Base-by-base conservation (phyloP, 1,139 yeast genomes). In the Yamadazyma dushanensis region DNA sequence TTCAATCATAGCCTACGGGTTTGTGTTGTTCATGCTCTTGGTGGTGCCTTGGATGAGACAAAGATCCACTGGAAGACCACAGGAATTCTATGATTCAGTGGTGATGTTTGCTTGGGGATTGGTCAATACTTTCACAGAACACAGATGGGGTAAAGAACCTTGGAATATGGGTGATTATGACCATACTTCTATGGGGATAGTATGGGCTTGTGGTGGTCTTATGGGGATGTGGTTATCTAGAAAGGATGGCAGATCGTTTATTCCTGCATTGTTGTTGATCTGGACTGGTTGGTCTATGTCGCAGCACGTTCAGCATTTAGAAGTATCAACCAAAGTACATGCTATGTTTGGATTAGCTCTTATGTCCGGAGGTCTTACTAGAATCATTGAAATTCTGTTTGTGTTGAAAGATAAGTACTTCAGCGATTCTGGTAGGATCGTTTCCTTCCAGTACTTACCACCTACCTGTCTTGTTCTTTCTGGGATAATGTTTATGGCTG, bases 261-360 rank as follows among this genome's bases (percentile, higher is more conserved):
- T 90, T 24, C 97, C 97, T 3, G 82, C 95, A 1, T 50, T 88
- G 27, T 76, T 92, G 33, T 74, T 90, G 47, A 77, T 89, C 8
- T 83, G 83, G 54, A 90, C 97, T 0, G 97, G 97, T 2, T 90
- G 88, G 75, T 85, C 96, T 26, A 90, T 90, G 97, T 76, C 90
- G 33, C 83, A 87, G 49, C 97, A 90, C 61, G 73, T 77, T 2
- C 97, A 90, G 60, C 75, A 78, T 40, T 64, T 86, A 49, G 70
- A 58, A 41, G 78, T 89, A 17, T 83, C 95, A 29, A 88, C 96
- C 3, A 83, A 85, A 57, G 90, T 90, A 26, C 97, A 90, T 56
- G 78, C 79, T 11, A 73, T 89, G 63, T 90, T 90, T 61, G 97
- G 97, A 0, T 57, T 80, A 39, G 83, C 82, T 8, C 70, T 90